Base-by-base conservation (phyloP, 768 basidiomycete genomes). In the Lentinula raphanica region DNA sequence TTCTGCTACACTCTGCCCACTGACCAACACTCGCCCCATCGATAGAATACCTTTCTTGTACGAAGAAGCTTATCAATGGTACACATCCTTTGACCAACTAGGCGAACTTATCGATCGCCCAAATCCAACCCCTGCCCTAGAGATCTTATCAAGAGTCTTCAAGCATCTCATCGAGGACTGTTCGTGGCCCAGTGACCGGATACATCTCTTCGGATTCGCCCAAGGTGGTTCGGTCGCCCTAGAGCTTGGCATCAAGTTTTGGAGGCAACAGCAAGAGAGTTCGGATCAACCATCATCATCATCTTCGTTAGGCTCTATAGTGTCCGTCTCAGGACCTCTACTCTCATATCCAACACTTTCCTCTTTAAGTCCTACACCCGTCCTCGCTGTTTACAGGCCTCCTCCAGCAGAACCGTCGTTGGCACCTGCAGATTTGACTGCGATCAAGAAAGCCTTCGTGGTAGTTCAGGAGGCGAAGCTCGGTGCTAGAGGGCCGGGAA, bases 171-270 rank as follows among this genome's bases (percentile, higher is more conserved):
- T 74, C 17, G 63, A 69, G 4, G 79, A 82, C 39, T 90, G 86
- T 64, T 61, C 70, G 1, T 97, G 93, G 94, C 74, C 84, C 5
- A 64, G 78, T 0, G 58, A 80, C 9, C 76, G 79, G n/a, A 87
- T 97, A 39, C 94, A 97, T 67, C 66, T 94, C 46, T 90, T 95
- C 58, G 94, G 94, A 2, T 97, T 92, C 62, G 90, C 82, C 0
- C 94, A 97, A 69, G 94, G 94, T 0, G 94, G 91, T 0, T 86
- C 78, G 19, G 81, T 93, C 32, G 90, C 85, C 1, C 79, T 76
- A 2, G 93, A 97, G 69, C 76, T 83, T 54, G 81, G 79, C 0
- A 65, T 92, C 5, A 65, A 71, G 32, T 80, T 76, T 72, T 88
- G 85, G 82, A 83, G 74, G 61, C 55, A 11, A 36, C 63, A 39